These are phyloP conservation scores for Cocos nucifera DNA, from an alignment of 176 grass and related monocot genomes.

Conservation along the genomic window DNA sequence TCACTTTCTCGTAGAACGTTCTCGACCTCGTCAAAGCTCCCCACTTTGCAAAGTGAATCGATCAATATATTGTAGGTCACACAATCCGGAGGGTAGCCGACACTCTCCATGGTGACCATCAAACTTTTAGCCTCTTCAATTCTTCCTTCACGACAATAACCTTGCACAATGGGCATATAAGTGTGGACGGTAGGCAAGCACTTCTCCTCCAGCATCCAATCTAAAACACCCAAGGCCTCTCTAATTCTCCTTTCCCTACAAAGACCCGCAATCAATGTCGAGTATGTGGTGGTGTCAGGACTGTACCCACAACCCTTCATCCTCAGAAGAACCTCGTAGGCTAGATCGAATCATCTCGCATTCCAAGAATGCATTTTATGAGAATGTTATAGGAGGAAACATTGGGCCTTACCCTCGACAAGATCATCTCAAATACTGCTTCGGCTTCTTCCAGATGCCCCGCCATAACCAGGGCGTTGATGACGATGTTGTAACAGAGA, in stretches of 20 bases:
- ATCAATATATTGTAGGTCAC: conserved; percentile 82
- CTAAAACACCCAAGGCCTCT: conserved; percentile 63
- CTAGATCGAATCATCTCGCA: conserved; percentile 35
- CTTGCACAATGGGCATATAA: conserved; percentile 64
- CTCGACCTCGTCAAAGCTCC: conserved; percentile 44
- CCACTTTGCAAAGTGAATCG: conserved; percentile 37
- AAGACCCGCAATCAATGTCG: conserved; percentile 57
- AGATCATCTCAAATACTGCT: conserved; percentile 37
- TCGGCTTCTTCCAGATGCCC: conserved; percentile 31
- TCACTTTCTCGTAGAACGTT: conserved; percentile 38
- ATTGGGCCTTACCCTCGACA: conserved; percentile 28
- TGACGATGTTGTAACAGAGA: conserved; percentile 76
- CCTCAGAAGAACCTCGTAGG: conserved; percentile 24
- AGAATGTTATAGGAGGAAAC: conserved; percentile 56
- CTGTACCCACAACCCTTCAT: conserved; percentile 29
- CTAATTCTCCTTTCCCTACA: conserved; percentile 33
- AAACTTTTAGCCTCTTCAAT: conserved; percentile 59
- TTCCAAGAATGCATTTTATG: conserved; percentile 45
- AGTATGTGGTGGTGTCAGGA: conserved; percentile 45
- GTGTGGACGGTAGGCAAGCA: conserved; percentile 50
- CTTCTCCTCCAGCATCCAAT: conserved; percentile 48
- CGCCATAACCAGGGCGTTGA: conserved; percentile 49
- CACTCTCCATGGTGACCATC: conserved; percentile 43
- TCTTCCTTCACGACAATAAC: conserved; percentile 51
- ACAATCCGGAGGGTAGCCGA: conserved; percentile 40